Percentiles rank a stretch among this genome's conserved stretches.
Evolutionary conservation across 495 filamentous ascomycete species (phyloP).

Genomic region (Acidiella bohemica): DNA sequence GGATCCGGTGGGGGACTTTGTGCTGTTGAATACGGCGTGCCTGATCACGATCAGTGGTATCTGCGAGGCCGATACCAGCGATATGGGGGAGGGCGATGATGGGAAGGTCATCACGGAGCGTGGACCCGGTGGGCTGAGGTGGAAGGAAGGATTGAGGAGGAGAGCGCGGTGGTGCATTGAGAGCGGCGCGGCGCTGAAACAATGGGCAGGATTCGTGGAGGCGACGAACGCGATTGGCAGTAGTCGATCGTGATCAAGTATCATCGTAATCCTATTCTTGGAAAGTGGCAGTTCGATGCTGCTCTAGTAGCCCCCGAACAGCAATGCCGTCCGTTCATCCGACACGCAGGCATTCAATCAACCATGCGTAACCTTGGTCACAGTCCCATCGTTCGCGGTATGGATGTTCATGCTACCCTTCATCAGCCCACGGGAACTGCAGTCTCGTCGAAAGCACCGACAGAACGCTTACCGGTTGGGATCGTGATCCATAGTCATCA

Average conservation of each 20-base stretch:
- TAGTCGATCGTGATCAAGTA: too few species aligned
- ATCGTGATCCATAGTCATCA: slow-evolving; percentile 25
- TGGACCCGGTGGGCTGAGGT: slow-evolving; percentile 71
- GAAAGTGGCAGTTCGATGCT: too few species aligned
- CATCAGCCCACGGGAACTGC: not conserved
- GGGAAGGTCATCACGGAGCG: slow-evolving; percentile 61
- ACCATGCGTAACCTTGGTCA: slow-evolving; percentile 22
- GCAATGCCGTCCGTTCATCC: too few species aligned
- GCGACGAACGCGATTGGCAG: slow-evolving; percentile 24
- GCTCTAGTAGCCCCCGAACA: too few species aligned
- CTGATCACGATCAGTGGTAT: slow-evolving; percentile 70
- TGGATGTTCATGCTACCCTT: slow-evolving; percentile 19
- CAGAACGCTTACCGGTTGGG: slow-evolving; percentile 19
- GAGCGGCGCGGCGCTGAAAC: slow-evolving; percentile 65
- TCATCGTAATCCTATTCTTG: too few species aligned
- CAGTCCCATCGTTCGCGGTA: slow-evolving; percentile 21
- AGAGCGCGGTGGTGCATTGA: slow-evolving; percentile 72
- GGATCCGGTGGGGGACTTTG: slow-evolving; percentile 82
- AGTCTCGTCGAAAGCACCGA: not conserved
- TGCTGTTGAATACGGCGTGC: slow-evolving; percentile 84
- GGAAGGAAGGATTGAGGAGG: slow-evolving; percentile 82
- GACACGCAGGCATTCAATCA: too few species aligned
- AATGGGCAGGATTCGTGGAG: slow-evolving; percentile 36
- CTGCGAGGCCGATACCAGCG: slow-evolving; percentile 66
- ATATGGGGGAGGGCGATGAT: slow-evolving; percentile 62